Conservation (phyloP, 495 filamentous ascomycete genomes). For the Penicillium angulare region DNA sequence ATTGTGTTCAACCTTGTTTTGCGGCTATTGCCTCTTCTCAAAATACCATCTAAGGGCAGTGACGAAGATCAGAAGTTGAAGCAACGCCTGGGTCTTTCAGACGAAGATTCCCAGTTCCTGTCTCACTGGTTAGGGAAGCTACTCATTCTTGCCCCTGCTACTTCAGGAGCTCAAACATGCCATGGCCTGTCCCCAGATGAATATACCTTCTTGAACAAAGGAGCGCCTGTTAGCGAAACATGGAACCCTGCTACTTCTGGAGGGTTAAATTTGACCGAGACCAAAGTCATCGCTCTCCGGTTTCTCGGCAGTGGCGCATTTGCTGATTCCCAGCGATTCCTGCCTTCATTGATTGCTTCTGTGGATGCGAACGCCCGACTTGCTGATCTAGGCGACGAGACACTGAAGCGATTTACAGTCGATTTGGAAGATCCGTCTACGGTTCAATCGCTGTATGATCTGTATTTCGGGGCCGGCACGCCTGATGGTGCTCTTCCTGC, state of each 20-base stretch:
- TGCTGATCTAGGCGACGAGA: conserved; percentile 76
- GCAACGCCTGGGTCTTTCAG: conserved; percentile 60
- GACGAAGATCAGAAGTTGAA: conserved; percentile 72
- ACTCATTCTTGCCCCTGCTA: conserved; percentile 60
- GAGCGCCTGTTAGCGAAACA: conserved; percentile 58
- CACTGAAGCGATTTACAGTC: conserved; percentile 69
- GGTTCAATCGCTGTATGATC: conserved; percentile 61
- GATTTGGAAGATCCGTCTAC: conserved; percentile 66
- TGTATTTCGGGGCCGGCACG: conserved; percentile 75
- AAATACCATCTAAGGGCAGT: conserved; percentile 70
- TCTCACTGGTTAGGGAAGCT: conserved; percentile 77
- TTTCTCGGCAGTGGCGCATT: conserved; percentile 86
- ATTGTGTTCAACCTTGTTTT: conserved; percentile 83
- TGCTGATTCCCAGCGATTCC: conserved; percentile 70
- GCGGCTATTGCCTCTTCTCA: conserved; percentile 67
- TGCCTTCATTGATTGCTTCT: conserved; percentile 81
- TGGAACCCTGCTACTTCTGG: conserved; percentile 60
- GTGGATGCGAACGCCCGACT: conserved; percentile 79
- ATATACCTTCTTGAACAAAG: conserved; percentile 64
- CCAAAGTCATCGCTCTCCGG: conserved; percentile 64
- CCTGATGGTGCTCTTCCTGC: conserved; percentile 51
- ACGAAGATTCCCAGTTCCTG: conserved; percentile 70
- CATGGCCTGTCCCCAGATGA: conserved; percentile 71
- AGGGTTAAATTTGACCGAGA: conserved; percentile 62
- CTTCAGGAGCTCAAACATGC: conserved; percentile 45